phyloP scores from a whole-genome alignment of 768 basidiomycete species.

The Panaeolus papilionaceus region DNA sequence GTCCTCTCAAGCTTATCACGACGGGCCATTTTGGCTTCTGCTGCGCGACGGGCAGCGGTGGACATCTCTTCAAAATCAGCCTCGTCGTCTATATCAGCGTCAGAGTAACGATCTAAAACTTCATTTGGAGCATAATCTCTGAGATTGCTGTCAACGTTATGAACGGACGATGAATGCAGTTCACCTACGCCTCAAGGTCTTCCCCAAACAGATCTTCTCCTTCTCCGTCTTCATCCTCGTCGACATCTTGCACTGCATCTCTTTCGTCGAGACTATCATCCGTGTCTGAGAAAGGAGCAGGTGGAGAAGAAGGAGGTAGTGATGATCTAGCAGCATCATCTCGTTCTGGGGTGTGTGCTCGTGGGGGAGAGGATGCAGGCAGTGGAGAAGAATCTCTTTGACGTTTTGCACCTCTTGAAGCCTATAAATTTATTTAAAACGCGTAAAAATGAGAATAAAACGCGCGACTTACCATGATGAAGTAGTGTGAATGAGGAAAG shows the following conservation, averaged over 20 bases:
- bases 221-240: conserved; percentile 80
- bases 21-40: conserved; percentile 86
- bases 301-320: conserved; percentile 86
- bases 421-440: conserved; percentile 22
- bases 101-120: conserved; percentile 85
- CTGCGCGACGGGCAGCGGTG: conserved; percentile 75
- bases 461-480: conserved; percentile 45
- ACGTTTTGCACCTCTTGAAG: conserved; percentile 66
- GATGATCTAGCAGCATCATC: conserved; percentile 69
- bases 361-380: conserved; percentile 55
- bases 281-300: conserved; percentile 84
- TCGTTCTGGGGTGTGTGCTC: conserved; percentile 50
- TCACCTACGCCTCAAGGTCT: conserved; percentile 69
- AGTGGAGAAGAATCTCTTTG: conserved; percentile 62
- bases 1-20: conserved; percentile 80
- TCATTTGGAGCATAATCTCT: conserved; percentile 90
- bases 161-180: conserved; percentile 15
- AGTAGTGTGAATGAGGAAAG: conserved; percentile 23
- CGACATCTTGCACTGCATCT: conserved; percentile 66
- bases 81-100: conserved; percentile 86
- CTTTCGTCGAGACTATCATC: conserved; percentile 81
- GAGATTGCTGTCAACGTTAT: conserved; percentile 21
- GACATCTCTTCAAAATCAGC: conserved; percentile 72
- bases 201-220: conserved; percentile 95
- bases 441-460: conserved; percentile 23